Evolutionary conservation across 148 eudicot species (phyloP).

Genomic region (Nepenthes mirabilis): DNA sequence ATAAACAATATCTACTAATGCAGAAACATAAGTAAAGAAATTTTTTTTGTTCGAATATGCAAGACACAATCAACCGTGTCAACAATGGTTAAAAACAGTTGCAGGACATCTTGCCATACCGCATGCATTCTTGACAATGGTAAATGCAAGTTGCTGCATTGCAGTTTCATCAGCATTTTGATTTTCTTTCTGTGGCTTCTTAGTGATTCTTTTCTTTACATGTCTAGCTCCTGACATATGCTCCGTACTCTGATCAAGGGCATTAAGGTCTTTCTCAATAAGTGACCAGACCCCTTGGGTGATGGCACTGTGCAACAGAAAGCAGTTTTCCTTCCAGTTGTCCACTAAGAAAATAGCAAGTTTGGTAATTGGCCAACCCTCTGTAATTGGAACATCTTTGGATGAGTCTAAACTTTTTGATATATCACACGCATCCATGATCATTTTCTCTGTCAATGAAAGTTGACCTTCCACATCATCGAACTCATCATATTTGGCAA

Average conservation of each 20-base stretch:
- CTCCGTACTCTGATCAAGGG: constrained; percentile 10
- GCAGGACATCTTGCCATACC: constrained; percentile 21
- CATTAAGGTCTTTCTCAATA: constrained; percentile 43
- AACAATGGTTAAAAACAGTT: constrained; percentile 2
- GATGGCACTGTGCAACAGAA: constrained; percentile 37
- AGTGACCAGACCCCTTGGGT: constrained; percentile 83
- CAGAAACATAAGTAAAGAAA: neutral
- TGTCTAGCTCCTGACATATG: constrained; percentile 10
- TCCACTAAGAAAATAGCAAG: constrained; percentile 64
- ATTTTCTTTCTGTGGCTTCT: constrained; percentile 17
- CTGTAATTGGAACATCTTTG: constrained; percentile 22
- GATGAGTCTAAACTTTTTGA: constrained; percentile 47
- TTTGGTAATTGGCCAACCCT: constrained; percentile 57
- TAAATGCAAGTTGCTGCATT: constrained; percentile 36
- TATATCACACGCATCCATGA: constrained; percentile 55
- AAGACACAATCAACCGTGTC: constrained; percentile 5
- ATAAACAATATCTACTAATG: no score
- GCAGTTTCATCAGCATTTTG: constrained; percentile 16
- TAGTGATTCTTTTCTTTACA: constrained; percentile 23
- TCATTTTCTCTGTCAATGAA: constrained; percentile 65
- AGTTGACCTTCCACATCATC: constrained; percentile 32
- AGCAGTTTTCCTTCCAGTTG: constrained; percentile 45
- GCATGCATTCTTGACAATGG: constrained; percentile 45
- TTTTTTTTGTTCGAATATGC: neutral
- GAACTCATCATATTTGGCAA: constrained; percentile 17